Conservation (phyloP, 202 grass and related monocot genomes). For the Panicum hallii region DNA sequence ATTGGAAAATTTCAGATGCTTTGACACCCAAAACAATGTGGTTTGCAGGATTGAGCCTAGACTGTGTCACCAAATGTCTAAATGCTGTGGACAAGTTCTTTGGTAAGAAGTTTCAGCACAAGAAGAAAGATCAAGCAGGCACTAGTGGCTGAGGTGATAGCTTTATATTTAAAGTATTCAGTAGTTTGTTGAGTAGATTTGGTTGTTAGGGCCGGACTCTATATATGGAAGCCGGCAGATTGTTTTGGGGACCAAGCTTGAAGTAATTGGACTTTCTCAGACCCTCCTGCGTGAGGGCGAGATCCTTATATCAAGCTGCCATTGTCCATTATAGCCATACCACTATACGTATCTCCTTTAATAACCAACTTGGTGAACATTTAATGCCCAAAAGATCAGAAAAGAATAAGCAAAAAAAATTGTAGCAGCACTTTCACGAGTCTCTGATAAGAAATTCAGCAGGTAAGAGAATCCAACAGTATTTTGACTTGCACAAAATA, state of each 20-base stretch:
- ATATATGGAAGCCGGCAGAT: no score
- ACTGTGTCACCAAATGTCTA: neutral
- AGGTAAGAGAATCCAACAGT: constrained; percentile 18
- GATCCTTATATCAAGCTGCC: no score
- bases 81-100: neutral
- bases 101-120: no score
- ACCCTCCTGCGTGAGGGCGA: no score
- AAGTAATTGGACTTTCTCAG: no score
- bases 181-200: no score
- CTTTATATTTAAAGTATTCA: no score
- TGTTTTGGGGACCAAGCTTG: no score
- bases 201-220: no score
- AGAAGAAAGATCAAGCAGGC: no score
- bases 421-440: neutral
- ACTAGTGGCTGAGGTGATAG: no score
- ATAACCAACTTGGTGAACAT: neutral
- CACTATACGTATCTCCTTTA: neutral
- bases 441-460: neutral
- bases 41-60: constrained; percentile 27
- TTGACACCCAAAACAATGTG: constrained; percentile 12
- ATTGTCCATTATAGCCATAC: no score
- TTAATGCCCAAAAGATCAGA: neutral
- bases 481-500: constrained; percentile 3
- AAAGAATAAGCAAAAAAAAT: neutral
- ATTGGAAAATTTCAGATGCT: neutral